Evolutionary conservation across 768 basidiomycete genomes (phyloP), one percentile per base, ranked within the genome.

Genomic region (Boletus rex-veris): DNA sequence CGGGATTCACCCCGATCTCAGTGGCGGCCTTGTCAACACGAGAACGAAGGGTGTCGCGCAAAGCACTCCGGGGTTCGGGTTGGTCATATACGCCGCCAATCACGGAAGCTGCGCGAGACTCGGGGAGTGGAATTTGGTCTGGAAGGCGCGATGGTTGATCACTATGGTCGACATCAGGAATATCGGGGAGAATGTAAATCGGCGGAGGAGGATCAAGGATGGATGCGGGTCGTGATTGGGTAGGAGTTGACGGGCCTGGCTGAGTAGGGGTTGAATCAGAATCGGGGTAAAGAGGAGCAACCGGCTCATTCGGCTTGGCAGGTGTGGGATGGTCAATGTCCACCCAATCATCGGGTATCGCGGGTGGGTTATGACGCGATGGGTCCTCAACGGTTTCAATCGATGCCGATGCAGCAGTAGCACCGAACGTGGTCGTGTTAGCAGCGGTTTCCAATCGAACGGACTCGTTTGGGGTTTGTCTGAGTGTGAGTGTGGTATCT

Each of bases 261-360:
- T 28, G 50, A 35, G 33, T 14, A 2, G 53, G 52, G 0, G 46
- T 49, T 41, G 53, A 41, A 30, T 55, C 48, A 14, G 52, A n/a
- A 14, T 58, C 55, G 18, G 49, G 31, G 43, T 48, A 38, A 24
- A 53, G 41, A 14, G 50, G 47, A 41, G 41, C n/a, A 38, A 55
- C 46, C 0, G 61, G 53, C 37, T 55, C 55, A 21, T 50, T 54
- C 2, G 53, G 12, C 24, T 21, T 57, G 33, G 55, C 30, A 11
- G 48, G 51, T 12, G 46, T 28, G 9, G 58, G 57, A 24, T 33
- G 58, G 7, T 52, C 37, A 24, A 71, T 18, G 39, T 68, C 58
- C 12, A 71, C 64, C 68, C 70, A 71, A 31, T 70, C 70, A 35
- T 70, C 68, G 14, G 64, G 60, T 58, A 64, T 61, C 18, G 30